Evolutionary conservation across 2,329 filamentous ascomycete genomes (phyloP), one percentile per base, ranked within the genome.

Genomic region (Colletotrichum sidae): DNA sequence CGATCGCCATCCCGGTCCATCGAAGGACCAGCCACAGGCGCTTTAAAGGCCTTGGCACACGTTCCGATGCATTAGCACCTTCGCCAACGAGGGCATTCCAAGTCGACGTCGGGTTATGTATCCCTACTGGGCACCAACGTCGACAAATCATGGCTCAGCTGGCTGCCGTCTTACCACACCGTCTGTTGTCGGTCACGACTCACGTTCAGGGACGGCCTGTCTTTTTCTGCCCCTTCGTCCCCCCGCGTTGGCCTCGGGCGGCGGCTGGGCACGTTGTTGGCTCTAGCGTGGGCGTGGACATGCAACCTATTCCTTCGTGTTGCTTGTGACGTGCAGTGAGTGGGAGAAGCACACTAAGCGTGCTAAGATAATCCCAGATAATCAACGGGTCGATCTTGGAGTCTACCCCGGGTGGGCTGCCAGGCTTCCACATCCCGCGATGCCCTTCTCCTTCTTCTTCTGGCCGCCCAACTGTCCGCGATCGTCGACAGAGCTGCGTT

Each of bases 11-110:
- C 39, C 15, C 33, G 44, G 35, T n/a, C 39, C 46, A 41, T 39
- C 34, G 8, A 49, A n/a, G 25, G 41, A 34, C 62, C 62, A 62
- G 52, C 57, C 41, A 38, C 52, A 49, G 47, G 25, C 0, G 52
- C 41, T 33, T 37, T n/a, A 25, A 4, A 41, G 37, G 47, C 41
- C 62, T 62, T 56, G 62, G 58, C 58, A 62, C 41, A 62, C 62
- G 58, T 65, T 37, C 62, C 33, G 42, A 38, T 47, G 52, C 62
- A 65, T 62, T 39, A 56, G 57, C 39, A 62, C 39, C 15, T 46
- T 56, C 50, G 38, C 44, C 51, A 39, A 55, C 11, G 25, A 52
- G 15, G 45, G 41, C 33, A 53, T 37, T 49, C 15, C 13, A 15
- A 41, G 51, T 41, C 13, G 46, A 51, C 45, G 34, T 57, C 60